Conservation (phyloP, 176 grass and related monocot genomes). For the Elaeis guineensis region DNA sequence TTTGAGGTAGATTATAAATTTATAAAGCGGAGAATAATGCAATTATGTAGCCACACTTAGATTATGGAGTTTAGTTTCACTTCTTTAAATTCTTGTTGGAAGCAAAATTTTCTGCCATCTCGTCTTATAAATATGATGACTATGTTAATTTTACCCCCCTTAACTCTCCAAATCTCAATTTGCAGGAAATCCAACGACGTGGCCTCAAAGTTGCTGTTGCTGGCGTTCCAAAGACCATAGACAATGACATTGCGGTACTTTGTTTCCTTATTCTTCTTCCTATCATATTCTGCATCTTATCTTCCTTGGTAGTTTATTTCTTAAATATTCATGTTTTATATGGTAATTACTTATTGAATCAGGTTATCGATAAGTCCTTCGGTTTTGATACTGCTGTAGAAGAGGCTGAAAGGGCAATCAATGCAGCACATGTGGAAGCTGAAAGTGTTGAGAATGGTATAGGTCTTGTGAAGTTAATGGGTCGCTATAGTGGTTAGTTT, state of each 20-base stretch:
- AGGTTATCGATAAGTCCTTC: conserved; percentile 99
- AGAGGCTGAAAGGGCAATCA: conserved; percentile 89
- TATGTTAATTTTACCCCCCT: too few relatives aligned
- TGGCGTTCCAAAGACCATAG: conserved; percentile 90
- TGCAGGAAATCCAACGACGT: conserved; percentile 71
- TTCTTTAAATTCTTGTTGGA: too few relatives aligned
- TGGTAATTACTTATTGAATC: conserved; percentile 10
- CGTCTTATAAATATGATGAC: too few relatives aligned
- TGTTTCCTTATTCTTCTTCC: conserved; percentile 4
- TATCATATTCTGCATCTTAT: neutral
- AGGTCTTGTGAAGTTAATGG: conserved; percentile 93
- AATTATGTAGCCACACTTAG: too few relatives aligned
- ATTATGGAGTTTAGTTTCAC: too few relatives aligned
- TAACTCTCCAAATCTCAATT: too few relatives aligned
- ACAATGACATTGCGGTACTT: conserved; percentile 94
- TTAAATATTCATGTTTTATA: neutral
- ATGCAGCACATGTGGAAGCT: conserved; percentile 90
- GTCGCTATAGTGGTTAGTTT: conserved; percentile 79
- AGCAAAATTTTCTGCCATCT: too few relatives aligned
- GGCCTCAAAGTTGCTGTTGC: conserved; percentile 78
- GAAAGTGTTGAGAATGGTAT: conserved; percentile 95
- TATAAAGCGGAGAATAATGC: neutral
- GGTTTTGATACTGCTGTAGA: conserved; percentile 96
- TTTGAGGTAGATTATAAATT: conserved; percentile 52
- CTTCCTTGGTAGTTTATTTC: neutral